A percentile compares a stretch with the other conserved stretches of the same genome.
These are phyloP conservation scores for Mycena sanguinolenta DNA, from an alignment of 768 basidiomycete species.

Conservation along the genomic window DNA sequence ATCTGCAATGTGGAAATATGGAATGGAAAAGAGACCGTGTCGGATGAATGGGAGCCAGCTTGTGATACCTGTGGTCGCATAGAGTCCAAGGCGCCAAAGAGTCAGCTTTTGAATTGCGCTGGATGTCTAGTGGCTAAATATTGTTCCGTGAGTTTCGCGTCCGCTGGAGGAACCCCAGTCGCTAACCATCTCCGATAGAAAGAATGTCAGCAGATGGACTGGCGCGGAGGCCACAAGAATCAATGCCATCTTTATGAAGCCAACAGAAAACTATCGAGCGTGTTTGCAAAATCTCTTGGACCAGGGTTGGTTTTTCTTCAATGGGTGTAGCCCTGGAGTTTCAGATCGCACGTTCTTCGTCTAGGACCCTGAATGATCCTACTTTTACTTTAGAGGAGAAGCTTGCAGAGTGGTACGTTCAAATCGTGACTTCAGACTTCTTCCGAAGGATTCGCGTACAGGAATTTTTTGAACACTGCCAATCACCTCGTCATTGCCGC, in stretches of 20 bases:
- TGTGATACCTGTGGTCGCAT: conserved; percentile 23
- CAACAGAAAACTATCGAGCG: conserved; percentile 17
- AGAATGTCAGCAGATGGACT: conserved; percentile 9
- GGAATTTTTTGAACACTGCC: conserved; percentile 17
- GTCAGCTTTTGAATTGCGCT: conserved; percentile 5
- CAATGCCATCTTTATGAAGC: conserved; percentile 26
- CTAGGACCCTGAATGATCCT: conserved; percentile 19
- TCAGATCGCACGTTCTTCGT: too few relatives aligned
- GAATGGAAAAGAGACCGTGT: conserved; percentile 16
- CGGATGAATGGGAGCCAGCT: conserved; percentile 26
- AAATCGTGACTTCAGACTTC: too few relatives aligned
- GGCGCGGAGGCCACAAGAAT: conserved; percentile 2
- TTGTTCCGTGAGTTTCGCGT: not conserved
- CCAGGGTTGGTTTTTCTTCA: not conserved
- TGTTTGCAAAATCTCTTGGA: conserved; percentile 24
- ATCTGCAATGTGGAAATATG: too few relatives aligned
- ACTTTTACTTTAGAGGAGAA: conserved; percentile 16
- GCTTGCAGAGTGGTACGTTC: not conserved
- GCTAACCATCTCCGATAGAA: not conserved
- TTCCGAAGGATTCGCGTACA: too few relatives aligned
- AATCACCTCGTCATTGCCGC: conserved; percentile 18
- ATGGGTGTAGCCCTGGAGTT: not conserved
- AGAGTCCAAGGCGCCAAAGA: not conserved
- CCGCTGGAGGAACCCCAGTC: not conserved
- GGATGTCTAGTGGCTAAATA: conserved; percentile 9